Evolutionary conservation across 2,329 filamentous ascomycete species (phyloP).

Genomic region (Phyllosticta citrichinensis): DNA sequence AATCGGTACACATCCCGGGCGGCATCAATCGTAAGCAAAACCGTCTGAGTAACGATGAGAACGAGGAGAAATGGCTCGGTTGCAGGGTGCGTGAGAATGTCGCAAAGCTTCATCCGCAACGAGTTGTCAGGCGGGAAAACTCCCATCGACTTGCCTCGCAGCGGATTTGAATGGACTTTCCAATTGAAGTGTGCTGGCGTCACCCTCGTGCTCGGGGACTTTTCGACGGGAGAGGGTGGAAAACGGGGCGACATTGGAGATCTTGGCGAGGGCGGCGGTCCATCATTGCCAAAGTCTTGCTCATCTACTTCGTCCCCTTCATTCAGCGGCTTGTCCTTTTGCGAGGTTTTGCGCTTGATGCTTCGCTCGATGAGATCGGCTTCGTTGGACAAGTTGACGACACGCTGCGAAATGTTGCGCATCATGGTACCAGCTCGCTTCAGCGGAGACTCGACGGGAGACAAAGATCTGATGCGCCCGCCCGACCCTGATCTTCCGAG

Average conservation of each 20-base stretch:
- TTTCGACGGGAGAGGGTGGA: conserved; percentile 26
- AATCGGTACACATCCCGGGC: conserved; percentile 58
- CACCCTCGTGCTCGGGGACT: conserved; percentile 23
- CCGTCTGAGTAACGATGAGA: conserved; percentile 77
- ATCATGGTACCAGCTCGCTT: conserved; percentile 41
- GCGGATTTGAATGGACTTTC: conserved; percentile 52
- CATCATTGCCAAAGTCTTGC: conserved; percentile 8
- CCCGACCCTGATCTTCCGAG: conserved; percentile 34
- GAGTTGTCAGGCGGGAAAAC: conserved; percentile 72
- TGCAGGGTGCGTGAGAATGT: conserved; percentile 74
- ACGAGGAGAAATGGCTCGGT: conserved; percentile 80
- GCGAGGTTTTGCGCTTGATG: conserved; percentile 51
- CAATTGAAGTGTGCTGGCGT: conserved; percentile 23
- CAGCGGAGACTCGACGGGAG: conserved; percentile 38
- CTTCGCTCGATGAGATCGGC: conserved; percentile 70
- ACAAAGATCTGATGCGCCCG: conserved; percentile 33
- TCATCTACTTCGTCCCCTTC: conserved; percentile 15
- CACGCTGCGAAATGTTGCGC: conserved; percentile 82
- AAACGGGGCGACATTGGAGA: conserved; percentile 12
- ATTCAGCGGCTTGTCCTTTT: conserved; percentile 34
- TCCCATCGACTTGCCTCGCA: conserved; percentile 77
- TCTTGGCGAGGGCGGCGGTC: conserved; percentile 29
- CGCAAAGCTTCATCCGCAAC: conserved; percentile 64
- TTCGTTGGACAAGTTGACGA: conserved; percentile 95
- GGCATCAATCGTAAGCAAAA: conserved; percentile 80